phyloP scores from a whole-genome alignment of 257 asterid genomes.

The Salvia splendens region DNA sequence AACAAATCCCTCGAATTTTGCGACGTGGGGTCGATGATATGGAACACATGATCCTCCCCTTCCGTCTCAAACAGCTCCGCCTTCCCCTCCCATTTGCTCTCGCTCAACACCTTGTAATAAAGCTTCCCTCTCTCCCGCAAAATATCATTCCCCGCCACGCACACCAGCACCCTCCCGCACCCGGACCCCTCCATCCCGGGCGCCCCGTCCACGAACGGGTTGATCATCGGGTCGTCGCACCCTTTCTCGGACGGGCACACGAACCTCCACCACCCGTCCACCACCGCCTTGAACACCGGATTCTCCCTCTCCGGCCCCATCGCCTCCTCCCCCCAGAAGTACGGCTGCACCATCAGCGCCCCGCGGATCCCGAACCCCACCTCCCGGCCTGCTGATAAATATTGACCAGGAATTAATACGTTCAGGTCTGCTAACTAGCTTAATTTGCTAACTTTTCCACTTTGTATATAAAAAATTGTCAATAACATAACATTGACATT shows the following conservation, averaged over 20 bases:
- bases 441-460: too few relatives aligned
- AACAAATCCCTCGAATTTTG: conserved; percentile 39
- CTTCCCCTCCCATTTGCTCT: conserved; percentile 57
- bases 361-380: conserved; percentile 34
- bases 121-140: conserved; percentile 67
- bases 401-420: too few relatives aligned
- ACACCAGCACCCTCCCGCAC: conserved; percentile 47
- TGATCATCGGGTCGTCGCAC: conserved; percentile 63
- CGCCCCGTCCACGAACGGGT: conserved; percentile 55
- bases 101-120: conserved; percentile 41
- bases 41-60: conserved; percentile 77
- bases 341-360: conserved; percentile 61
- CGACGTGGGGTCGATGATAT: conserved; percentile 51
- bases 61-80: conserved; percentile 53
- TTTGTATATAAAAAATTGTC: too few relatives aligned
- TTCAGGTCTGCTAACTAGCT: too few relatives aligned
- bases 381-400: background rate
- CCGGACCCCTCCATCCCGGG: conserved; percentile 41
- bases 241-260: conserved; percentile 63
- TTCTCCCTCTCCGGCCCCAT: conserved; percentile 56
- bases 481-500: too few relatives aligned
- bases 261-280: conserved; percentile 74
- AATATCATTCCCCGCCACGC: conserved; percentile 69
- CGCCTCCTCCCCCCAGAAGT: conserved; percentile 72
- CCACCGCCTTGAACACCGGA: conserved; percentile 56